Conservation (phyloP, 768 basidiomycete species). For the Boletales sp. region DNA sequence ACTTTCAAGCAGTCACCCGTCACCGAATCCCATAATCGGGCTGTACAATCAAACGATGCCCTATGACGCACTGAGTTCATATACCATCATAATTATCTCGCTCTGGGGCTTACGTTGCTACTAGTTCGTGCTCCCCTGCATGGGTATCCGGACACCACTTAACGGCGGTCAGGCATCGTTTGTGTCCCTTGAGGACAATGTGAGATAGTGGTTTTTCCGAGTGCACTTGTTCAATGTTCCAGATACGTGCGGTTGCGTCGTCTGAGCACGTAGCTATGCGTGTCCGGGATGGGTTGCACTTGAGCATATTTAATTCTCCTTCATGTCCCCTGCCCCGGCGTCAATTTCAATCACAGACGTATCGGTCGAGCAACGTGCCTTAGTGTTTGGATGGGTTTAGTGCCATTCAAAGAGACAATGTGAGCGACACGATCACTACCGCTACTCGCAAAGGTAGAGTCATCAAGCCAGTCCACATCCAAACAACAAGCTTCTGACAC, state of each 20-base stretch:
- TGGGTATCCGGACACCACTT: conserved; percentile 62
- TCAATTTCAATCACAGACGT: conserved; percentile 1
- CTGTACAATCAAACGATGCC: conserved; percentile 76
- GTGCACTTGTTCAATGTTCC: conserved; percentile 55
- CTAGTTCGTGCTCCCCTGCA: conserved; percentile 51
- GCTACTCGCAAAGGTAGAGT: conserved; percentile 67
- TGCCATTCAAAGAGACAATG: conserved; percentile 53
- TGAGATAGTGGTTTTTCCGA: conserved; percentile 20
- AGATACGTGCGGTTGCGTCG: conserved; percentile 73
- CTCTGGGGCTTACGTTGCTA: conserved; percentile 62
- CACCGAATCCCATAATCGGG: conserved; percentile 78
- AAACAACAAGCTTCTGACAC: conserved; percentile 62
- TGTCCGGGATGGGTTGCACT: conserved; percentile 61
- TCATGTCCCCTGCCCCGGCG: conserved; percentile 55
- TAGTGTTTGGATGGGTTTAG: conserved; percentile 57
- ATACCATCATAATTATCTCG: background rate
- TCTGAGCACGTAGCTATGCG: conserved; percentile 80
- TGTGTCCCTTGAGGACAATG: conserved; percentile 59
- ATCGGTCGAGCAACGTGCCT: conserved; percentile 40
- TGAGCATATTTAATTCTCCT: conserved; percentile 77
- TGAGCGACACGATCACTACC: conserved; percentile 66
- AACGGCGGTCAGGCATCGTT: conserved; percentile 58
- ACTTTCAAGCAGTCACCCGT: conserved; percentile 72
- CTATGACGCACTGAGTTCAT: conserved; percentile 34
- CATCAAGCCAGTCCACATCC: conserved; percentile 77